Evolutionary conservation across 306 rosid species (phyloP), one percentile per base, ranked within the genome.

Genomic region (Trifolium pratense): DNA sequence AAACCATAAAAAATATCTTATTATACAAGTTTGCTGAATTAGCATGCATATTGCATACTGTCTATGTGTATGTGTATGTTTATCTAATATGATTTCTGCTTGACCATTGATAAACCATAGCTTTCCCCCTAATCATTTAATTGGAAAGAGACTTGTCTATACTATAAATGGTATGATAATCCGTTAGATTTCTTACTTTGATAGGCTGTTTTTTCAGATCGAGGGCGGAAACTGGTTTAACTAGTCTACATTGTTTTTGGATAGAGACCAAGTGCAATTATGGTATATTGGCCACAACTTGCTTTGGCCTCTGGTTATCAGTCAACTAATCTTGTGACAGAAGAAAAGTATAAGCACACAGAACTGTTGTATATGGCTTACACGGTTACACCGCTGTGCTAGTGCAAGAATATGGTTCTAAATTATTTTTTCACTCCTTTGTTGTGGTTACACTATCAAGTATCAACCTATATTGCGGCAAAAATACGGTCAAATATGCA

Each of bases 1-100:
- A n/a, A n/a, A n/a, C n/a, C n/a, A n/a, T n/a, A n/a, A n/a, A n/a
- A n/a, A n/a, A n/a, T n/a, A n/a, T n/a, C n/a, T n/a, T n/a, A n/a
- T n/a, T n/a, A 31, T 55, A 55, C 61, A 55, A 55, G 31, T 55
- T 55, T 55, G 32, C 32, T 21, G n/a, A 55, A 55, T 48, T 48
- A 48, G 21, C 9, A 48, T 48, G 4, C 20, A n/a, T 48, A 15
- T 1, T 14, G 25, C 25, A 21, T 21, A 4, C 32, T 29, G 32
- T n/a, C n/a, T n/a, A n/a, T n/a, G n/a, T 29, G 6, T n/a, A 3
- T 29, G 55, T 48, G 55, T 48, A 48, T 48, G 55, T 48, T n/a
- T 48, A 18, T 48, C 21, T 6, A 8, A 48, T 6, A n/a, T 48
- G 55, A 48, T 42, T 42, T 42, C 15, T 3, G 5, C 48, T 42